These are phyloP conservation scores for Colletotrichum sp. DNA, from an alignment of 2,329 filamentous ascomycete species.

Conservation along the genomic window DNA sequence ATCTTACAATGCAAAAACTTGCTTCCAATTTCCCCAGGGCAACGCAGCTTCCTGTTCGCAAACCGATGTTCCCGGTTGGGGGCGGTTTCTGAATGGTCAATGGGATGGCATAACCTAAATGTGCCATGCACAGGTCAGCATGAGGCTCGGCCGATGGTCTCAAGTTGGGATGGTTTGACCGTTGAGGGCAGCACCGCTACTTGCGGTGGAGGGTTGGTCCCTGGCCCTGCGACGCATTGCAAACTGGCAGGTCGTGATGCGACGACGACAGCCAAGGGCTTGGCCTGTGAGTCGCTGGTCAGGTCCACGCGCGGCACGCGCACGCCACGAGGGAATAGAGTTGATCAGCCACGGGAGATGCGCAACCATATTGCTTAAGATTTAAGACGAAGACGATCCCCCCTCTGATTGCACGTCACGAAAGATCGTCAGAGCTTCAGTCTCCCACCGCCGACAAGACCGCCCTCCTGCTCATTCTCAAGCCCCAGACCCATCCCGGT, in stretches of 20 bases:
- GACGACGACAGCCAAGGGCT: neutral
- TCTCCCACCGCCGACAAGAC: neutral
- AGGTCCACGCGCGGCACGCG: neutral
- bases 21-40: neutral
- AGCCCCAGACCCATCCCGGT: neutral
- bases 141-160: neutral
- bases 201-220: neutral
- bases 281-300: neutral
- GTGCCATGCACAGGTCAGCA: neutral
- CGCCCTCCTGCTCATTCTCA: neutral
- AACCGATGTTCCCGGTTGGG: neutral
- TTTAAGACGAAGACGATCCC: neutral
- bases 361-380: neutral
- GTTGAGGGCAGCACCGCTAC: neutral
- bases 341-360: neutral
- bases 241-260: neutral
- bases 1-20: neutral
- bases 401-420: neutral
- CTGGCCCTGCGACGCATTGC: neutral
- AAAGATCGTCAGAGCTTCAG: slow-evolving; percentile 8
- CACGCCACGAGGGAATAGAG: neutral
- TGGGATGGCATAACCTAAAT: neutral
- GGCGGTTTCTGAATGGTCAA: neutral
- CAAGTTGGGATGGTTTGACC: neutral
- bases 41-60: neutral